These are phyloP conservation scores for Penicillium sp. DNA, from an alignment of 2,329 filamentous ascomycete genomes.

Conservation along the genomic window DNA sequence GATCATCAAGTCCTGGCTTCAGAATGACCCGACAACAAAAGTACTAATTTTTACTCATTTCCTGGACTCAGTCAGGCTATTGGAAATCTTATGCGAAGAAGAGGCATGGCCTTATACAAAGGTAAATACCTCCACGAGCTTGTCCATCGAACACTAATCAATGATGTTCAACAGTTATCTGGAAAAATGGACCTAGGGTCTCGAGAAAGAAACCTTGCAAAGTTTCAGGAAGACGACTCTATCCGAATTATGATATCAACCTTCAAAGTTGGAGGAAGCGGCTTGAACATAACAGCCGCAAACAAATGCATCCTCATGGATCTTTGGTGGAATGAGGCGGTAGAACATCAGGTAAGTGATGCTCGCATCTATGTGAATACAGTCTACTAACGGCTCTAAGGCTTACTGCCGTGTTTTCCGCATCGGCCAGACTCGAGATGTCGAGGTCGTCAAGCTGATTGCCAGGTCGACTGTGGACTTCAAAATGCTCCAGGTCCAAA, in stretches of 20 bases:
- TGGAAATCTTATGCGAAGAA: constrained; percentile 46
- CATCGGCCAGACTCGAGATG: constrained; percentile 58
- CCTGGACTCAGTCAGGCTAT: constrained; percentile 48
- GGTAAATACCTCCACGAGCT: too few relatives aligned
- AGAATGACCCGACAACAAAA: constrained; percentile 47
- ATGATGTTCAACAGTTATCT: constrained; percentile 42
- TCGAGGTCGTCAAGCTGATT: constrained; percentile 54
- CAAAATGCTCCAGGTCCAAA: constrained; percentile 51
- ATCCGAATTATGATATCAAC: constrained; percentile 51
- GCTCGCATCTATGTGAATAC: too few relatives aligned
- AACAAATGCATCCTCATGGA: constrained; percentile 54
- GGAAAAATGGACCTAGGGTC: constrained; percentile 45
- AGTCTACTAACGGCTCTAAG: too few relatives aligned
- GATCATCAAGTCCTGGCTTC: constrained; percentile 37
- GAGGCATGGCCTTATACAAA: constrained; percentile 38
- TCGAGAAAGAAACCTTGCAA: constrained; percentile 43
- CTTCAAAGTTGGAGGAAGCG: constrained; percentile 52
- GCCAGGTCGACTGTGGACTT: constrained; percentile 56
- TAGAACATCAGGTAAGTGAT: constrained; percentile 56
- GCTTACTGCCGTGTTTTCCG: too few relatives aligned
- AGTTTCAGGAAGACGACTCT: constrained; percentile 41
- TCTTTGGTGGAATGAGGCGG: constrained; percentile 56
- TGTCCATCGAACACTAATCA: neutral
- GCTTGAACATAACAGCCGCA: constrained; percentile 57
- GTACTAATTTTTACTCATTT: constrained; percentile 59